Percentiles rank a stretch among this genome's conserved stretches.
These are phyloP conservation scores for Russula lepida DNA, from an alignment of 768 basidiomycete species.

Conservation along the genomic window DNA sequence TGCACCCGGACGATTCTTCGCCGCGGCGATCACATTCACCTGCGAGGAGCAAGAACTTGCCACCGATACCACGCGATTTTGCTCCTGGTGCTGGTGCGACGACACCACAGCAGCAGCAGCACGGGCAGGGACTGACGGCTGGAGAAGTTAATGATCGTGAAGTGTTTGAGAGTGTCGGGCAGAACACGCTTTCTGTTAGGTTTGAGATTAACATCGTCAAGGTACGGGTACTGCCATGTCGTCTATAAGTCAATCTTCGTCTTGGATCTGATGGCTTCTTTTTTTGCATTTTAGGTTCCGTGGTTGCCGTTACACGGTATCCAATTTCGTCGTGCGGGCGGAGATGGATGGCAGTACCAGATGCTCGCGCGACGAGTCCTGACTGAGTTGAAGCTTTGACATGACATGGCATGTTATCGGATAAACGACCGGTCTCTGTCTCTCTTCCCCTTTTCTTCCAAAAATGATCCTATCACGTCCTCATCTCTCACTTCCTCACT, in stretches of 20 bases:
- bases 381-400: conserved; percentile 77
- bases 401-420: background rate
- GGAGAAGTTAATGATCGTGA: conserved; percentile 48
- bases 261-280: conserved; percentile 22
- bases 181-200: conserved; percentile 76
- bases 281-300: conserved; percentile 55
- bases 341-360: conserved; percentile 96
- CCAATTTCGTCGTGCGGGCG: conserved; percentile 84
- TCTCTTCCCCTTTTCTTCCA: background rate
- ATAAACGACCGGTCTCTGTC: background rate
- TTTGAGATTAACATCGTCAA: conserved; percentile 98
- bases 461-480: conserved; percentile 1
- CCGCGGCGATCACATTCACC: conserved; percentile 39
- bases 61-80: conserved; percentile 74
- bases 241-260: no score
- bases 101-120: conserved; percentile 21
- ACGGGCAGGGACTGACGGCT: conserved; percentile 36
- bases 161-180: conserved; percentile 63
- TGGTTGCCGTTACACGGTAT: conserved; percentile 91
- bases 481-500: background rate
- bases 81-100: conserved; percentile 18
- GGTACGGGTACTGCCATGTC: conserved; percentile 34
- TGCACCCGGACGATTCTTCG: conserved; percentile 18
- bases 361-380: conserved; percentile 85
- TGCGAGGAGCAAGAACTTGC: conserved; percentile 56